Evolutionary conservation across 768 basidiomycete species (phyloP).

Genomic region (Termitomyces titanicus): DNA sequence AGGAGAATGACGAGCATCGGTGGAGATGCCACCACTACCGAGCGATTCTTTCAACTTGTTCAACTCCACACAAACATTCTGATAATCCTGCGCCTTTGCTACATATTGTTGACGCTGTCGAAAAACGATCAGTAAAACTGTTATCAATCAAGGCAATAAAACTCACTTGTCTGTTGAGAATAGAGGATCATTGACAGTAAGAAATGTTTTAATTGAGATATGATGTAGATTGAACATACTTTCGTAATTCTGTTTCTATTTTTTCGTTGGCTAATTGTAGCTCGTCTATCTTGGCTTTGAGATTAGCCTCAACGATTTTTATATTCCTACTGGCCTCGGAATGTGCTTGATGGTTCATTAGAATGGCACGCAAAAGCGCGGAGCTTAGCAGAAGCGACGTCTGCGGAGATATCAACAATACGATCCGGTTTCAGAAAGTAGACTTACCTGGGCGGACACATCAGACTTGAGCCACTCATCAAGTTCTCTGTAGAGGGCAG

Average conservation of each 20-base stretch:
- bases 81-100: slow-evolving; percentile 70
- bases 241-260: slow-evolving; percentile 68
- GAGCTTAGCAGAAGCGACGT: slow-evolving; percentile 71
- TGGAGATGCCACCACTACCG: slow-evolving; percentile 21
- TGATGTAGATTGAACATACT: slow-evolving; percentile 41
- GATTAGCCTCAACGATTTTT: slow-evolving; percentile 55
- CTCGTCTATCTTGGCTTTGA: slow-evolving; percentile 67
- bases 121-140: slow-evolving; percentile 12
- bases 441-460: slow-evolving; percentile 61
- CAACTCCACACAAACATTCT: slow-evolving; percentile 63
- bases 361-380: slow-evolving; percentile 75
- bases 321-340: slow-evolving; percentile 70
- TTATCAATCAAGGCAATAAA: slow-evolving; percentile 9
- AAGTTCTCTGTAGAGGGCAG: slow-evolving; percentile 72
- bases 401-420: slow-evolving; percentile 10
- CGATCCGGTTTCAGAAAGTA: slow-evolving; percentile 10
- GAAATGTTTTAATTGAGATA: slow-evolving; percentile 16
- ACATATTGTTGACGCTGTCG: slow-evolving; percentile 54
- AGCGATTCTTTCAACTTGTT: slow-evolving; percentile 50
- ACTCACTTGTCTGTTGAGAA: slow-evolving; percentile 57
- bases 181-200: slow-evolving; percentile 13
- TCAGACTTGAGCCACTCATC: slow-evolving; percentile 70
- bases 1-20: slow-evolving; percentile 28
- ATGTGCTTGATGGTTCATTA: slow-evolving; percentile 79
- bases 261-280: slow-evolving; percentile 53